Evolutionary conservation across 208 protist species (phyloP).

Genomic region (Porcisia hertigi): DNA sequence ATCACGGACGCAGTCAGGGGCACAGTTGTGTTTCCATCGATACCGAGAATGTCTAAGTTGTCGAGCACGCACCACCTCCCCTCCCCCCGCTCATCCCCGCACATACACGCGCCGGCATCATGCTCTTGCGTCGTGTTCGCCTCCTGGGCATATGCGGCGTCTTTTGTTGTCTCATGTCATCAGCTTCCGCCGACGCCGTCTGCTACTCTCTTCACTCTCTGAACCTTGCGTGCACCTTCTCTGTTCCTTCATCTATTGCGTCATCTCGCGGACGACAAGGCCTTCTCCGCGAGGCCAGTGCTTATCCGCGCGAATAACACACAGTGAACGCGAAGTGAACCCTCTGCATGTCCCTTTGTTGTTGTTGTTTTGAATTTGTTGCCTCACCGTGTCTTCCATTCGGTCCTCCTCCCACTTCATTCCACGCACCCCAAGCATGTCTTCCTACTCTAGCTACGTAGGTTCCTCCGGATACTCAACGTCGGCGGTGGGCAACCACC

Average conservation of each 20-base stretch:
- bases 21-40: too few relatives aligned
- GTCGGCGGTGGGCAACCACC: not conserved
- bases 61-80: not conserved
- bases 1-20: too few relatives aligned
- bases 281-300: too few relatives aligned
- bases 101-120: not conserved
- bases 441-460: not conserved
- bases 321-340: too few relatives aligned
- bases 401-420: not conserved
- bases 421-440: not conserved
- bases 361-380: not conserved
- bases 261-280: too few relatives aligned
- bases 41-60: too few relatives aligned
- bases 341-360: too few relatives aligned
- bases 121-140: not conserved
- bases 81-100: not conserved
- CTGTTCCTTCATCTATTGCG: too few relatives aligned
- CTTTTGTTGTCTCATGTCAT: not conserved
- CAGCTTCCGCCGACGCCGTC: not conserved
- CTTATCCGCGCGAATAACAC: too few relatives aligned
- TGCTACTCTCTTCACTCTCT: too few relatives aligned
- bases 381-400: not conserved
- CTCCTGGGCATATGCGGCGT: not conserved
- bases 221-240: too few relatives aligned
- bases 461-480: too few relatives aligned